phyloP scores from a whole-genome alignment of 2,329 filamentous ascomycete genomes.

The Pseudopithomyces chartarum region DNA sequence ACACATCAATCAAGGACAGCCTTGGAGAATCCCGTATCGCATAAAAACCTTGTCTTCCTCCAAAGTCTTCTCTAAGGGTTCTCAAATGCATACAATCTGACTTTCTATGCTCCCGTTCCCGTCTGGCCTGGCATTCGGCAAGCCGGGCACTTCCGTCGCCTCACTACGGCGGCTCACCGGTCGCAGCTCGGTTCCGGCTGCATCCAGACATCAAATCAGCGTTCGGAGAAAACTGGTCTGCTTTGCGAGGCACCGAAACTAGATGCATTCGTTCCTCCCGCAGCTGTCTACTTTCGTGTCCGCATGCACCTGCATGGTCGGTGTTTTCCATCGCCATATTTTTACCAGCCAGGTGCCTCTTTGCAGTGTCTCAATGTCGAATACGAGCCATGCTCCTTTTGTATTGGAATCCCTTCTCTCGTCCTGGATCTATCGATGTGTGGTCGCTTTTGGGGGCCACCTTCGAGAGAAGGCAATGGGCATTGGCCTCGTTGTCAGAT shows the following conservation, averaged over 20 bases:
- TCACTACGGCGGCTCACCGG: constrained; percentile 17
- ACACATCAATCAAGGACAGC: not conserved
- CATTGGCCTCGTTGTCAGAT: constrained; percentile 31
- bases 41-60: constrained; percentile 11
- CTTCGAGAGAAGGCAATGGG: constrained; percentile 32
- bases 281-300: constrained; percentile 21
- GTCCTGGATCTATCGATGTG: constrained; percentile 11
- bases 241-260: constrained; percentile 32
- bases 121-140: constrained; percentile 34
- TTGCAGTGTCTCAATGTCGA: constrained; percentile 23
- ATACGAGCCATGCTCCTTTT: constrained; percentile 19
- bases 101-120: constrained; percentile 18
- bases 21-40: constrained; percentile 3
- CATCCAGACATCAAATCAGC: constrained; percentile 35
- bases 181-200: constrained; percentile 13
- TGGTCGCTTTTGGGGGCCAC: constrained; percentile 18
- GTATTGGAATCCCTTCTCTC: constrained; percentile 6
- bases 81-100: constrained; percentile 13
- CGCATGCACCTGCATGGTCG: constrained; percentile 15
- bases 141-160: constrained; percentile 37
- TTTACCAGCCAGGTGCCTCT: constrained; percentile 8
- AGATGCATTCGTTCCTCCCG: constrained; percentile 28
- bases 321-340: constrained; percentile 15
- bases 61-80: constrained; percentile 16
- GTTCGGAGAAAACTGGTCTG: constrained; percentile 30